Percentiles rank a stretch among this genome's conserved stretches.
phyloP scores from a whole-genome alignment of 2,329 filamentous ascomycete species.

The Neofusicoccum sp. region DNA sequence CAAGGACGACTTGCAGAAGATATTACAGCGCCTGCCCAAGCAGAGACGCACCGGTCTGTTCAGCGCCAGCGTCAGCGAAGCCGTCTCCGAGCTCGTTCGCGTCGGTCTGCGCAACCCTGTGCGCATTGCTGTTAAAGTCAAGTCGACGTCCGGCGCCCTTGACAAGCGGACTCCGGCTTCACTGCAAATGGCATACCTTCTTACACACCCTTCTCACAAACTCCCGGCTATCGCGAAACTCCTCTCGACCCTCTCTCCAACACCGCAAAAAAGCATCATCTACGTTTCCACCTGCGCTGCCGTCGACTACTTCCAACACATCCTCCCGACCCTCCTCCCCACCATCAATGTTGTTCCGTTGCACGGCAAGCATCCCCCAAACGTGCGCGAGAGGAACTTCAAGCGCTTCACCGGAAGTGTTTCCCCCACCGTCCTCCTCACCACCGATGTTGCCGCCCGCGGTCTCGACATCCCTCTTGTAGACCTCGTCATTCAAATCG shows the following conservation, averaged over 20 bases:
- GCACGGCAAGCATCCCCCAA: conserved; percentile 87
- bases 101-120: conserved; percentile 92
- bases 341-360: conserved; percentile 67
- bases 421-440: conserved; percentile 77
- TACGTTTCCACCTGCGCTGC: conserved; percentile 93
- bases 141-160: conserved; percentile 60
- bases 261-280: conserved; percentile 80
- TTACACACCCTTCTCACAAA: conserved; percentile 75
- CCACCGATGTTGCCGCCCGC: conserved; percentile 87
- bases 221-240: conserved; percentile 71
- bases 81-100: conserved; percentile 86
- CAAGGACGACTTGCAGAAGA: conserved; percentile 83
- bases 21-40: conserved; percentile 81
- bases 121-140: conserved; percentile 91
- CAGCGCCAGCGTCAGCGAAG: conserved; percentile 93
- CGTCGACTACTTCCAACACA: conserved; percentile 88
- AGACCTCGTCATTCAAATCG: conserved; percentile 85
- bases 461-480: conserved; percentile 91
- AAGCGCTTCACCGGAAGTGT: conserved; percentile 72
- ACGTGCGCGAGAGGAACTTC: conserved; percentile 86
- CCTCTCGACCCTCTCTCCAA: conserved; percentile 66
- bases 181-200: conserved; percentile 84
- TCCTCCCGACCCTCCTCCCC: conserved; percentile 72
- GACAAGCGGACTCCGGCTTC: conserved; percentile 89
- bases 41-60: conserved; percentile 91